Percentiles rank a stretch among this genome's conserved stretches.
phyloP scores from a whole-genome alignment of 1,284 basidiomycete species.

The Boletellus dicymbophilus region DNA sequence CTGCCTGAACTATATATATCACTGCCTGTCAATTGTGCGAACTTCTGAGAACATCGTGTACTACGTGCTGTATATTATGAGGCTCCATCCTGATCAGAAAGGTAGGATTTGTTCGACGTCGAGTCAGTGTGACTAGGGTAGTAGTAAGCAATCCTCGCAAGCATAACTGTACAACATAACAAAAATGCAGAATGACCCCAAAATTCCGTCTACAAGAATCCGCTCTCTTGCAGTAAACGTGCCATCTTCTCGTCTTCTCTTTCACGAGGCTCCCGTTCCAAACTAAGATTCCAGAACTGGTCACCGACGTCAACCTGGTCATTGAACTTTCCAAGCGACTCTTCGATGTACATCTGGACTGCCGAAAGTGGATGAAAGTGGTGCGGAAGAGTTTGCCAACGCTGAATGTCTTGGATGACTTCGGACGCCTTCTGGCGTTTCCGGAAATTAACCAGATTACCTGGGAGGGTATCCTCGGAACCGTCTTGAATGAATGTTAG shows the following conservation, averaged over 20 bases:
- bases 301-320: conserved; percentile 65
- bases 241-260: conserved; percentile 95
- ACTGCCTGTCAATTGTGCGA: too few relatives aligned
- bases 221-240: conserved; percentile 83
- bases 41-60: too few relatives aligned
- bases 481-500: conserved; percentile 98
- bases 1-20: too few relatives aligned
- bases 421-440: conserved; percentile 95
- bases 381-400: conserved; percentile 92
- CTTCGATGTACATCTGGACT: conserved; percentile 78
- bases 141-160: conserved; percentile 12
- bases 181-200: conserved; percentile 1
- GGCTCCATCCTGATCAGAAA: too few relatives aligned
- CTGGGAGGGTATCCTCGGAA: conserved; percentile 86
- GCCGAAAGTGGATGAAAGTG: conserved; percentile 75
- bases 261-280: conserved; percentile 90
- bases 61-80: background rate
- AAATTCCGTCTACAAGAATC: conserved; percentile 61
- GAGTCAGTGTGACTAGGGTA: conserved; percentile 2
- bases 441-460: conserved; percentile 91
- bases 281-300: conserved; percentile 83
- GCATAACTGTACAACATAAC: conserved; percentile 25
- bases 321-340: conserved; percentile 70
- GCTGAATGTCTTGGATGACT: conserved; percentile 94
- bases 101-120: background rate